Evolutionary conservation across 768 basidiomycete genomes (phyloP).

Genomic region (Termitomyces sp.): DNA sequence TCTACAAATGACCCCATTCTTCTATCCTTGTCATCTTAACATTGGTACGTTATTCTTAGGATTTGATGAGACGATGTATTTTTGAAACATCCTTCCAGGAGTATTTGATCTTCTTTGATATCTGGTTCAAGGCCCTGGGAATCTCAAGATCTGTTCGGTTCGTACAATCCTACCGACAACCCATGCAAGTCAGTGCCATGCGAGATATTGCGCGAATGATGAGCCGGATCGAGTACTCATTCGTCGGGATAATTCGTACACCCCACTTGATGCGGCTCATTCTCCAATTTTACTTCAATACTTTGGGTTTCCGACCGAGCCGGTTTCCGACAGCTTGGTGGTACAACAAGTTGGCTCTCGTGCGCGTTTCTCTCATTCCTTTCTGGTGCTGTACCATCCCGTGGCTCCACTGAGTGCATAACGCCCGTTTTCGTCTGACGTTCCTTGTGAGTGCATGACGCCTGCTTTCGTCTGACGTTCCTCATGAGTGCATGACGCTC

Average conservation of each 20-base stretch:
- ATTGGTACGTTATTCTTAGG: background rate
- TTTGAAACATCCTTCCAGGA: background rate
- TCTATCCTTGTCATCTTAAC: background rate
- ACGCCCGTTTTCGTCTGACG: no score
- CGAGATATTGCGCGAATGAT: background rate
- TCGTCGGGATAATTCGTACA: background rate
- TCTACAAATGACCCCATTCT: background rate
- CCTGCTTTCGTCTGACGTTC: background rate
- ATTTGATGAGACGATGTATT: background rate
- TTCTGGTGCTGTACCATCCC: background rate
- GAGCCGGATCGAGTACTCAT: background rate
- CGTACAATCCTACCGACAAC: background rate
- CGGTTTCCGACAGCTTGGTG: background rate
- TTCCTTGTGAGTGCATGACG: constrained; percentile 1
- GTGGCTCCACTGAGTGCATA: background rate
- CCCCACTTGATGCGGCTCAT: no score
- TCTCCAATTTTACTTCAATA: background rate
- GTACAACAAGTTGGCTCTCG: background rate
- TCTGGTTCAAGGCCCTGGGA: background rate
- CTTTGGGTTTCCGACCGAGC: background rate
- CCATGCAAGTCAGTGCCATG: background rate
- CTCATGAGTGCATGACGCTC: no score
- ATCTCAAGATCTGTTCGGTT: background rate
- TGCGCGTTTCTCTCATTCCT: background rate
- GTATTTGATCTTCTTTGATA: background rate